These are phyloP conservation scores for Cladosporium sp. DNA, from an alignment of 2,329 filamentous ascomycete genomes.

Conservation along the genomic window DNA sequence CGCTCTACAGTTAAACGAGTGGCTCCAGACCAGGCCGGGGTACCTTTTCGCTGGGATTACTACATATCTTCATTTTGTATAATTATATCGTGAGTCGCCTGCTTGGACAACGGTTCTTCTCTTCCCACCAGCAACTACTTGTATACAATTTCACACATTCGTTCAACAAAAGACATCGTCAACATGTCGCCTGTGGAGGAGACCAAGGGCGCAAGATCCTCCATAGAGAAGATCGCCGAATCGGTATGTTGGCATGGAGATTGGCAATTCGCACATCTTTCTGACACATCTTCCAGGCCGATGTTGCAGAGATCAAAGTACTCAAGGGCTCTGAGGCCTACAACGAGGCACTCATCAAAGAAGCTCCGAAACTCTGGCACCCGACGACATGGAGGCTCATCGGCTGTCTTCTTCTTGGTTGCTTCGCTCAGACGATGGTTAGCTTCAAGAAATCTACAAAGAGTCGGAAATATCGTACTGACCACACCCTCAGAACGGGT, in stretches of 20 bases:
- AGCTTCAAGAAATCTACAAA: too few relatives aligned
- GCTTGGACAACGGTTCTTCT: background rate
- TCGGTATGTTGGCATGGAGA: conserved; percentile 1
- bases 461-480: too few relatives aligned
- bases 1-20: conserved; percentile 11
- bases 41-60: background rate
- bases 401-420: conserved; percentile 30
- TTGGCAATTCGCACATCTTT: background rate
- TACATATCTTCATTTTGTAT: conserved; percentile 2
- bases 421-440: conserved; percentile 32
- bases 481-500: conserved; percentile 45
- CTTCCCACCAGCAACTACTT: conserved; percentile 1
- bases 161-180: background rate
- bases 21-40: conserved; percentile 10
- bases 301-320: conserved; percentile 38
- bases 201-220: conserved; percentile 1
- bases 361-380: conserved; percentile 36
- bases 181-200: conserved; percentile 11
- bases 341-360: conserved; percentile 52
- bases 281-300: conserved; percentile 2
- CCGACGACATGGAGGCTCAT: conserved; percentile 21
- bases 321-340: conserved; percentile 51
- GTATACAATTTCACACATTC: background rate
- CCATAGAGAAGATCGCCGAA: conserved; percentile 13
- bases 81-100: conserved; percentile 5